Percentiles rank a stretch among this genome's conserved stretches.
These are phyloP conservation scores for Prunus padus DNA, from an alignment of 306 rosid species.

Conservation along the genomic window DNA sequence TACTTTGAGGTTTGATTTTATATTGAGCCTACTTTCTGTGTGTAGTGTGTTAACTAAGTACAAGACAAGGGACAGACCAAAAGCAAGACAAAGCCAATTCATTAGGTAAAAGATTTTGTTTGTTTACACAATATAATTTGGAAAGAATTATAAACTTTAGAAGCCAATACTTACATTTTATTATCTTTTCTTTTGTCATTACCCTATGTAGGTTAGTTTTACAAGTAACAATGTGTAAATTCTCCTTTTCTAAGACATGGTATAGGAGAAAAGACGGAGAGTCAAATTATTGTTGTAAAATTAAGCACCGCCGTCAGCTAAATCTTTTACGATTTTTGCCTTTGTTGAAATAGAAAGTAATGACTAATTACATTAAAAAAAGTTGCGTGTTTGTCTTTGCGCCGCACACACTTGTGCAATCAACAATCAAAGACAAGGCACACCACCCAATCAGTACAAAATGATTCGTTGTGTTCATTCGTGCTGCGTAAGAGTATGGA, in stretches of 20 bases:
- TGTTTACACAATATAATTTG: background rate
- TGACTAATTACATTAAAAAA: background rate
- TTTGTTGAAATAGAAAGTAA: background rate
- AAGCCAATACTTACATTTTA: background rate
- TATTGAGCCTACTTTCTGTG: background rate
- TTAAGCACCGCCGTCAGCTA: too few relatives aligned
- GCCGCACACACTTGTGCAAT: background rate
- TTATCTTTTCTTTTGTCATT: background rate
- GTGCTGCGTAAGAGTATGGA: background rate
- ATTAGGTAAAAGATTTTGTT: constrained; percentile 2
- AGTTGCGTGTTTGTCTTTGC: background rate
- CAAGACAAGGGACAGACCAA: constrained; percentile 27
- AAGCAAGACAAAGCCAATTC: background rate
- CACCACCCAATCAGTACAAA: constrained; percentile 14
- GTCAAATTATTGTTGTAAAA: too few relatives aligned
- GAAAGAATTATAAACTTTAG: background rate
- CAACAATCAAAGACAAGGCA: background rate
- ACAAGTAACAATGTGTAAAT: background rate
- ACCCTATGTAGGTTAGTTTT: background rate
- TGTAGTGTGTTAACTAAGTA: background rate
- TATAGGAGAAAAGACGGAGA: too few relatives aligned
- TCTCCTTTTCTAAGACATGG: too few relatives aligned
- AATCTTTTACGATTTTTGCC: too few relatives aligned
- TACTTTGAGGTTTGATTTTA: background rate
- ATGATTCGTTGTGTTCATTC: background rate